Conservation (phyloP, 805 yeast species). For the Candida fluviatilis region DNA sequence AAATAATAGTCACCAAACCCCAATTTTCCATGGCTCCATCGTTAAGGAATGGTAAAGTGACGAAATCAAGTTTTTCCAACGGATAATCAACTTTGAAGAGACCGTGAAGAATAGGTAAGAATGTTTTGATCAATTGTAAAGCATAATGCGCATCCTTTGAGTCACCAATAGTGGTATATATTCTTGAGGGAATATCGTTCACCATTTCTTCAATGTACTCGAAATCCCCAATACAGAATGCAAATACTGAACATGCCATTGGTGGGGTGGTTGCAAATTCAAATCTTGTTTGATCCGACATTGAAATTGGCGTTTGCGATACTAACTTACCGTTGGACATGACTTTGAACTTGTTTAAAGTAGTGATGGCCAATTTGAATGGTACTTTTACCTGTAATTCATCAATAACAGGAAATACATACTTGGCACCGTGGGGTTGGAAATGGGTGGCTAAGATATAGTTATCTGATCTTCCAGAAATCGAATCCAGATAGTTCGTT, state of each 20-base stretch:
- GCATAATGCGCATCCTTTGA: slow-evolving; percentile 46
- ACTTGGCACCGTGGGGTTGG: slow-evolving; percentile 63
- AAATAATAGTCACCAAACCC: slow-evolving; percentile 61
- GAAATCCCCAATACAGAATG: slow-evolving; percentile 66
- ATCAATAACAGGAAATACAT: slow-evolving; percentile 67
- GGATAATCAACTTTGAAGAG: slow-evolving; percentile 50
- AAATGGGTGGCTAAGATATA: slow-evolving; percentile 64
- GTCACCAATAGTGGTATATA: slow-evolving; percentile 55
- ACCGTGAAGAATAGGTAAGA: slow-evolving; percentile 45
- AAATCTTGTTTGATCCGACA: slow-evolving; percentile 15
- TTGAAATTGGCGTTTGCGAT: slow-evolving; percentile 20
- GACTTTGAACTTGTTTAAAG: slow-evolving; percentile 44
- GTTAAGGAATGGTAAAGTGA: slow-evolving; percentile 63
- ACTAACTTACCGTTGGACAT: slow-evolving; percentile 37
- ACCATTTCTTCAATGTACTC: slow-evolving; percentile 35
- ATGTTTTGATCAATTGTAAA: slow-evolving; percentile 41
- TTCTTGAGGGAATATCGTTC: slow-evolving; percentile 38
- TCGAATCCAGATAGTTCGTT: slow-evolving; percentile 54
- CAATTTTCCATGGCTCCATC: slow-evolving; percentile 84
- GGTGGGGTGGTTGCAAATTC: slow-evolving; percentile 52
- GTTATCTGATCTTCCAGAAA: slow-evolving; percentile 46
- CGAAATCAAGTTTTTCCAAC: slow-evolving; percentile 59
- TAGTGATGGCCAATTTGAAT: slow-evolving; percentile 46
- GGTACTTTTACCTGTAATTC: slow-evolving; percentile 55
- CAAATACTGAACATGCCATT: slow-evolving; percentile 61